Evolutionary conservation across 164 flowering plant species (phyloP).

Genomic region (Platanus orientalis): DNA sequence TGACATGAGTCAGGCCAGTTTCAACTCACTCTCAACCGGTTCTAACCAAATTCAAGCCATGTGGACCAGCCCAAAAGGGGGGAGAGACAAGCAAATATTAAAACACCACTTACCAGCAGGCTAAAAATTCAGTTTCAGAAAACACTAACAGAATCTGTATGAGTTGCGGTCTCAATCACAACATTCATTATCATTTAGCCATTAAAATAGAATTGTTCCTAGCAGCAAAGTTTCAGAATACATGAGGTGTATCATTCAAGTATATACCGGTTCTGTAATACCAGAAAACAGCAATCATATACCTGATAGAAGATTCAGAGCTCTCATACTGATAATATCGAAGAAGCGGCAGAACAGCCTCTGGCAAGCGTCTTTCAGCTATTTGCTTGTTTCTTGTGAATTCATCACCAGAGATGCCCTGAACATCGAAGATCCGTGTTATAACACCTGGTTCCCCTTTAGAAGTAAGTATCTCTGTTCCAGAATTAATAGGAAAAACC

Average conservation of each 20-base stretch:
- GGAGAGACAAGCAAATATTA: too few relatives aligned
- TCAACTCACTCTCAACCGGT: too few relatives aligned
- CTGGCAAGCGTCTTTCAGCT: constrained; percentile 50
- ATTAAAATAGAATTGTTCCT: background rate
- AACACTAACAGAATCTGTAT: too few relatives aligned
- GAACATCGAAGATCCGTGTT: constrained; percentile 27
- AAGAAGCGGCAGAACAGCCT: constrained; percentile 60
- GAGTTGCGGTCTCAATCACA: too few relatives aligned
- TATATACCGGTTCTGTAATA: background rate
- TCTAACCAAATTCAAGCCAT: too few relatives aligned
- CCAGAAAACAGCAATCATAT: constrained; percentile 10
- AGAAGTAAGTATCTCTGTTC: constrained; percentile 17
- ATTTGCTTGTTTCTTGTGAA: constrained; percentile 31
- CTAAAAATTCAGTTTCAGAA: too few relatives aligned
- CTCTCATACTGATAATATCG: constrained; percentile 69
- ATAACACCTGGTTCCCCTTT: too few relatives aligned
- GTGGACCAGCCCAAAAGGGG: too few relatives aligned
- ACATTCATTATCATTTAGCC: background rate
- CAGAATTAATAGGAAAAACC: constrained; percentile 25
- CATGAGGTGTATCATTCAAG: background rate
- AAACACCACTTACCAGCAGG: too few relatives aligned
- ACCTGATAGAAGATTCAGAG: constrained; percentile 94
- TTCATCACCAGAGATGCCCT: constrained; percentile 32
- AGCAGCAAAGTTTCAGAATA: background rate
- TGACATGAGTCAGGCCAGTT: too few relatives aligned